Conservation (phyloP, 2,329 filamentous ascomycete species). For the Westerdykella sp. region DNA sequence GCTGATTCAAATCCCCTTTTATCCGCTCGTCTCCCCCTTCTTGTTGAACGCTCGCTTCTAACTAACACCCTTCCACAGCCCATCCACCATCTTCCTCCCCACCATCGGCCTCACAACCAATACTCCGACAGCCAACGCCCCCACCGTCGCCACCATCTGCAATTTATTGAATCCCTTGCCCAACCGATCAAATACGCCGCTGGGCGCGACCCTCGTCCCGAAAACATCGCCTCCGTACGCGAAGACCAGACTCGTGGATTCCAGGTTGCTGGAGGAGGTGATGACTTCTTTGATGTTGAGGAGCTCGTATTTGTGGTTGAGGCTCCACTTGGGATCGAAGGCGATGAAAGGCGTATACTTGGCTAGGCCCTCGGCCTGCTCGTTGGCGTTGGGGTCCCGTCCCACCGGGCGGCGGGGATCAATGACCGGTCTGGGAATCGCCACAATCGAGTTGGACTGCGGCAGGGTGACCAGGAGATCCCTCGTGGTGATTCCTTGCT, state of each 20-base stretch:
- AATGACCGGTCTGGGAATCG: constrained; percentile 70
- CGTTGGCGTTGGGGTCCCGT: constrained; percentile 71
- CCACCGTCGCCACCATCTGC: constrained; percentile 75
- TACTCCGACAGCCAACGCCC: constrained; percentile 71
- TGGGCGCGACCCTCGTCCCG: constrained; percentile 78
- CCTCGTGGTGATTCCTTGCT: constrained; percentile 82
- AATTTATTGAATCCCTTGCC: constrained; percentile 92
- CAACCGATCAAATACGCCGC: constrained; percentile 82
- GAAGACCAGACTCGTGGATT: constrained; percentile 87
- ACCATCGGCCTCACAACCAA: constrained; percentile 78
- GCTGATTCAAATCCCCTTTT: not conserved
- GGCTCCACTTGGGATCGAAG: constrained; percentile 71
- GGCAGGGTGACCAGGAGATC: constrained; percentile 76
- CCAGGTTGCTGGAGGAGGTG: constrained; percentile 70
- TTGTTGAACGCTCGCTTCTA: no score
- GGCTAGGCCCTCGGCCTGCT: constrained; percentile 76
- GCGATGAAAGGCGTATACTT: constrained; percentile 72
- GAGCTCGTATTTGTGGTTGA: constrained; percentile 79
- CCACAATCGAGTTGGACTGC: constrained; percentile 65
- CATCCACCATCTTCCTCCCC: constrained; percentile 11
- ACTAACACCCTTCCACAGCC: constrained; percentile 34
- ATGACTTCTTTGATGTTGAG: constrained; percentile 68
- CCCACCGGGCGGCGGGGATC: constrained; percentile 83
- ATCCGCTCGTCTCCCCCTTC: not conserved
- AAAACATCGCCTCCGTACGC: constrained; percentile 87